These are phyloP conservation scores for Ploettnerulaceae sp. DNA, from an alignment of 2,329 filamentous ascomycete genomes.

Conservation along the genomic window DNA sequence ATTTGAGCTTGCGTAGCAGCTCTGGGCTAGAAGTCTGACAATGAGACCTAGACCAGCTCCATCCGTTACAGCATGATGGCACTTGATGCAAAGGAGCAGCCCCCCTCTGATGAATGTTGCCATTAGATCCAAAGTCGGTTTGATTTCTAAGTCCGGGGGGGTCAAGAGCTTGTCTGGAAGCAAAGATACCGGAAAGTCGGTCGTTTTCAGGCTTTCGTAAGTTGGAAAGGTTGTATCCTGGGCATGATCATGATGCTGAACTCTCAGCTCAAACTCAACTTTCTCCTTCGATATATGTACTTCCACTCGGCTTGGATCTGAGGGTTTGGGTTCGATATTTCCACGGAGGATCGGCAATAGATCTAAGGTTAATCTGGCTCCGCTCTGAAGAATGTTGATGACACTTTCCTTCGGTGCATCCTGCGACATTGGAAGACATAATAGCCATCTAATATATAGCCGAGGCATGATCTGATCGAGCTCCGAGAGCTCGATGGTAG, in stretches of 20 bases:
- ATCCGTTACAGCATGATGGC: not conserved
- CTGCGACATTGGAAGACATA: not conserved
- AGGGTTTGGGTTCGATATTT: not conserved
- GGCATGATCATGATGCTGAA: not conserved
- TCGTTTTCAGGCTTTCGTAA: not conserved
- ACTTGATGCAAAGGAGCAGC: not conserved
- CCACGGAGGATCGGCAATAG: not conserved
- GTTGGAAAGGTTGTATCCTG: not conserved
- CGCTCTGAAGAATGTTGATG: not conserved
- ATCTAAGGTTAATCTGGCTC: not conserved
- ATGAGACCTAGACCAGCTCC: not conserved
- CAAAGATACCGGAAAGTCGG: not conserved
- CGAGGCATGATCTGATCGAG: conserved; percentile 4
- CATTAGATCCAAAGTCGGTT: not conserved
- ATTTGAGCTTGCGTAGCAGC: not conserved
- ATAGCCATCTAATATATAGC: not conserved
- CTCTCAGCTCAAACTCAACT: not conserved
- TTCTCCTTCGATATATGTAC: not conserved
- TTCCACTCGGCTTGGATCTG: not conserved
- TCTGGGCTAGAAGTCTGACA: not conserved
- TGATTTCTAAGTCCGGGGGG: not conserved
- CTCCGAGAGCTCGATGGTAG: not conserved
- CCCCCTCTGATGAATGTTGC: not conserved
- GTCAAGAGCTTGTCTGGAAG: not conserved
- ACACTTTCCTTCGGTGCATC: not conserved